Evolutionary conservation across 1,284 basidiomycete species (phyloP), one percentile per base, ranked within the genome.

Genomic region (Irpex sp.): DNA sequence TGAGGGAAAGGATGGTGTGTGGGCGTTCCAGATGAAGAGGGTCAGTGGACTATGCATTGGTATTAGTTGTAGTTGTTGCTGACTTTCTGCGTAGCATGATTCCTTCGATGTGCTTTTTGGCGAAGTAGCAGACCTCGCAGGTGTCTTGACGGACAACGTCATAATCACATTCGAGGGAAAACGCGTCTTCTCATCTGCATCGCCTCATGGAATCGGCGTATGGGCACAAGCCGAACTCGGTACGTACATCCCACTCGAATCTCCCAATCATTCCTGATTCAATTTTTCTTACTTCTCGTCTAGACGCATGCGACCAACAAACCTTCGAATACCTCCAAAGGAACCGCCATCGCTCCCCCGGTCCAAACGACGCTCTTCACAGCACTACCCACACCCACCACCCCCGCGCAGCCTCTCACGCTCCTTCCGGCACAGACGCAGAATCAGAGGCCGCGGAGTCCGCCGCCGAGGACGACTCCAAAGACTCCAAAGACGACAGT

Each of bases 201-300:
- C 85, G 0, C 88, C 89, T 0, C 75, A 81, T 47, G 80, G 81
- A n/a, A 74, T 91, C 54, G 78, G 78, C 16, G 81, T 91, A 16
- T 89, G 86, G 84, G 78, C 78, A 4, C 81, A 86, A 63, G 86
- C 82, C 51, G 82, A 86, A 55, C 73, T 91, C 45, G 81, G 88
- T 88, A 3, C 56, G 19, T 19, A n/a, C 4, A 23, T 23, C 23
- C 39, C 37, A 14, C 6, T 37, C 58, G 35, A 58, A 42, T 28
- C 10, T 23, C 21, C n/a, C 36, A 36, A 23, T 4, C 56, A 28
- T 56, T 19, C 45, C 61, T 42, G 42, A 39, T 54, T 63, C 47
- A 61, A 55, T 12, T 61, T 33, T 33, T 33, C 28, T 23, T 23
- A 7, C 28, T 7, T 6, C 7, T 7, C 7, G 28, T 7, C 7